Percentiles rank a stretch among this genome's conserved stretches.
Evolutionary conservation across 2,329 filamentous ascomycete species (phyloP).

Genomic region (Tympanopsis confertula): DNA sequence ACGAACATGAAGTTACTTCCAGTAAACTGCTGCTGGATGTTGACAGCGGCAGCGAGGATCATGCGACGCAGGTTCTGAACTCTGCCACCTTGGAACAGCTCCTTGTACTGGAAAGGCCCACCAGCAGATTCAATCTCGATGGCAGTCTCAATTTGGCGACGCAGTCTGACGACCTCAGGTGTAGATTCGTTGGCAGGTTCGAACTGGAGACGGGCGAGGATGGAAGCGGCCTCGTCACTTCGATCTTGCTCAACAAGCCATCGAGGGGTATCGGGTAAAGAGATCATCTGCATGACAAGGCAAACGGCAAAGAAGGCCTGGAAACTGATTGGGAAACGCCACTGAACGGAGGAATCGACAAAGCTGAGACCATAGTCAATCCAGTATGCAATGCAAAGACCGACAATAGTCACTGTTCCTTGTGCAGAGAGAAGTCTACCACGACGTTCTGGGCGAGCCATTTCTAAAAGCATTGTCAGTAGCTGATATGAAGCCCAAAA

Average conservation of each 20-base stretch:
- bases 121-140: constrained; percentile 8
- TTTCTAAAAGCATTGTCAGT: no score
- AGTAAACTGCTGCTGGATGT: constrained; percentile 14
- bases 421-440: constrained; percentile 37
- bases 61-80: constrained; percentile 13
- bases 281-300: constrained; percentile 19
- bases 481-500: no score
- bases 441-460: constrained; percentile 24
- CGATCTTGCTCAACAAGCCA: constrained; percentile 19
- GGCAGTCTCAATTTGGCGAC: constrained; percentile 7
- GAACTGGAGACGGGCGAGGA: constrained; percentile 8
- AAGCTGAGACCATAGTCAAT: constrained; percentile 6
- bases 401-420: constrained; percentile 31
- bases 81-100: constrained; percentile 10
- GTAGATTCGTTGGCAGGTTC: constrained; percentile 7
- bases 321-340: constrained; percentile 29
- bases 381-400: constrained; percentile 30
- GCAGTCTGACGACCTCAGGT: constrained; percentile 3
- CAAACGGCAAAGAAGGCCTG: constrained; percentile 24
- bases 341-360: constrained; percentile 14
- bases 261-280: constrained; percentile 24
- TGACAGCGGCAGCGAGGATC: constrained; percentile 11
- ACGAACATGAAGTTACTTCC: constrained; percentile 13
- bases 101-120: constrained; percentile 10
- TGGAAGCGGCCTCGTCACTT: constrained; percentile 13